Evolutionary conservation across 345 rosid species (phyloP), one percentile per base, ranked within the genome.

Genomic region (Sisymbrium irio): DNA sequence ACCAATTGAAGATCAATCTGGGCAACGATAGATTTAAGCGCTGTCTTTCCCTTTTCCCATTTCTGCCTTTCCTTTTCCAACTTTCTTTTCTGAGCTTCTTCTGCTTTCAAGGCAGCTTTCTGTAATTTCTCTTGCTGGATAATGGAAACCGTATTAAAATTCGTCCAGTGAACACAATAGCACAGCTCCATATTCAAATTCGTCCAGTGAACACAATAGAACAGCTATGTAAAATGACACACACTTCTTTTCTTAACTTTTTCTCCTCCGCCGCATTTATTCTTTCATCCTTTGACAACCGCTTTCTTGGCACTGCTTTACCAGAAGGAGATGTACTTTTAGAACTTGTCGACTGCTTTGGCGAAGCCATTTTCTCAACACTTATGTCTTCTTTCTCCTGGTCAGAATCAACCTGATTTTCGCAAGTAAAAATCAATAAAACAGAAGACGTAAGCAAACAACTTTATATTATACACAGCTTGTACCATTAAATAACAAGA

Each of bases 41-140:
- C 86, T 76, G 78, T 74, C 78, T 95, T 87, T 54, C 90, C 96
- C 25, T 88, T 95, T 73, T 73, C 89, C 90, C 86, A 92, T 77
- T 88, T 93, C 65, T 84, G 69, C 80, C 65, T 86, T 76, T 90
- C 93, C 79, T 69, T 92, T 81, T 92, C 88, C 73, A 84, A 32
- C 76, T 82, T 86, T 79, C 75, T 88, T 53, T 76, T 44, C 74
- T 86, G 87, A n/a, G 86, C 96, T n/a, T 87, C 91, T 80, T 90
- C 92, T 62, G 96, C 91, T 85, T 85, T 95, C 77, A 72, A 39
- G 64, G 86, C 90, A 40, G 87, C 97, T 80, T 83, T 90, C 55
- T 82, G 83, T 81, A 86, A 44, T 76, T 90, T 95, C 60, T 90
- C 99, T 88, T 86, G 82, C 97, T 90, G 87, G 53, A 71, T 12